Evolutionary conservation across 2,329 filamentous ascomycete genomes (phyloP), one percentile per base, ranked within the genome.

Genomic region (Periconia sp.): DNA sequence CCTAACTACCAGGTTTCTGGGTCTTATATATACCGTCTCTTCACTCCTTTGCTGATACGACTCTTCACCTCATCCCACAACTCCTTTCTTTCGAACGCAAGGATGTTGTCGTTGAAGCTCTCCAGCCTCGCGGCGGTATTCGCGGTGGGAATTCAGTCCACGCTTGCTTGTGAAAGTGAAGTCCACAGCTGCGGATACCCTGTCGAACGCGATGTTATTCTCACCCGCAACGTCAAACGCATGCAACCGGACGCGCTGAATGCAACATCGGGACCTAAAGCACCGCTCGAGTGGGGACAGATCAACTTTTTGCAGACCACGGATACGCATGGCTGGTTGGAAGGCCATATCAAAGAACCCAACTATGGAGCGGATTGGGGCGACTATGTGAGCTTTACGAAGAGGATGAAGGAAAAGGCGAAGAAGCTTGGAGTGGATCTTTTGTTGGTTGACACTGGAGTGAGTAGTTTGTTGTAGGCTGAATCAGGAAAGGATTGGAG

Each of bases 301-400:
- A 69, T 87, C 60, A 87, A 87, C 61, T 83, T 96, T 73, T 77
- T 87, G 20, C 84, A 86, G 59, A 86, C 83, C 1, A 85, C 82
- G 2, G 83, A 86, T 57, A 85, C 82, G 0, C 83, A 85, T 63
- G 82, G 82, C 18, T 85, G 84, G 84, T 75, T 86, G 17, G 81
- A 83, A 61, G 82, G 82, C 3, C 82, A 85, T 63, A 66, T 86
- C 57, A 85, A 85, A 60, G 82, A 87, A 70, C 75, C 78, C 60
- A 86, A 85, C 62, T 87, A 86, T 56, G 83, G 84, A 41, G 85
- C 84, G 1, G 85, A 88, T 63, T 87, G 84, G 83, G 85, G 85
- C 20, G 85, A 88, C 66, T 86, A 82, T 67, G 82, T 84, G 41
- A 81, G 81, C 50, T 87, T 87, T 63, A 77, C 81, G 13, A 79